Evolutionary conservation across 2,329 filamentous ascomycete species (phyloP), one percentile per base, ranked within the genome.

Genomic region (Cladosporium sp.): DNA sequence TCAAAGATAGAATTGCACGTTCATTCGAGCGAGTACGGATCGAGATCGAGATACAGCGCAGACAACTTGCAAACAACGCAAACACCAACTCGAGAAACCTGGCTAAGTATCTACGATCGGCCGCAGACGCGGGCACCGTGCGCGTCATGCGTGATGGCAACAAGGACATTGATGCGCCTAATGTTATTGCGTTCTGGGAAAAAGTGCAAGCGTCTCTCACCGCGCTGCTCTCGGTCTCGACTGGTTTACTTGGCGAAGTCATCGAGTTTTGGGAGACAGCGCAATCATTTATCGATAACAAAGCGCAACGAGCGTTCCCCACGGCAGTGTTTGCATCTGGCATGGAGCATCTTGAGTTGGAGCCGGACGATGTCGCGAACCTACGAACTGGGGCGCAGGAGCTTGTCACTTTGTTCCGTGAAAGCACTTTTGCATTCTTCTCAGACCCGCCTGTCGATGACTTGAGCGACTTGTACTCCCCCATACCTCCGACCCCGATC

Each of bases 211-310:
- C 85, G 0, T 95, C 92, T 68, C 77, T 98, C 67, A 88, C 81
- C 11, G 87, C 85, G 49, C 83, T 99, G 46, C 81, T 99, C 0
- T 93, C 92, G 0, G 80, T 83, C 6, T 82, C 88, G 7, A 88
- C 89, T 68, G 95, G 95, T 4, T 84, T 98, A 18, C 82, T 99
- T 6, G 93, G 92, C 0, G 95, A 99, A 76, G 86, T 98, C 1
- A 80, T 96, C 21, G 93, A 96, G 69, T 98, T 97, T 77, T 97
- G 94, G 92, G 91, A 96, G 70, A 95, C 89, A 16, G 89, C 93
- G 0, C 89, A 96, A 72, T 91, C 91, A 0, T 99, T 99, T 76
- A 90, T 98, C 66, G 88, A 92, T 54, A 94, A 93, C 21, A 92
- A 87, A 69, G 90, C 91, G 28, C 94, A 98, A 76, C 88, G 86